Conservation (phyloP, 31 red algal genomes). For the Bonnemaisonia californica region DNA sequence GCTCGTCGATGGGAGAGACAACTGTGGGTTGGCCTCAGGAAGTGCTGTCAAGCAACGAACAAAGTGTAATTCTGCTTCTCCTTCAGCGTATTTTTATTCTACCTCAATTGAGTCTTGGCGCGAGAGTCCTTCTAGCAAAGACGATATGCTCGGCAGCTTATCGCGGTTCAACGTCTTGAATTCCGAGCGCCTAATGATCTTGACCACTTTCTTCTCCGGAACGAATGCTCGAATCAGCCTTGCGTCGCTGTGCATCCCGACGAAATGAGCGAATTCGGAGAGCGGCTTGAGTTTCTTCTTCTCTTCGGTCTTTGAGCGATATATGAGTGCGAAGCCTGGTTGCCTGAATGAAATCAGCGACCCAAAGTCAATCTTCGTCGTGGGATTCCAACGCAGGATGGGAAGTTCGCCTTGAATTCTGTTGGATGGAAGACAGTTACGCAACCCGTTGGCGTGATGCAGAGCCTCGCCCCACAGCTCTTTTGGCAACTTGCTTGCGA, state of each 20-base stretch:
- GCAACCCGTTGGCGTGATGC: conserved; percentile 18
- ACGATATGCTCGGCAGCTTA: not conserved
- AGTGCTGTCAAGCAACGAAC: too few species aligned
- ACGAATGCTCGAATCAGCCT: not conserved
- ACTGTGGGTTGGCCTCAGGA: too few species aligned
- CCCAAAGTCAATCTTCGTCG: not conserved
- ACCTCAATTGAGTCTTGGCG: too few species aligned
- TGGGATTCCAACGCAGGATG: not conserved
- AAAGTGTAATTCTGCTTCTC: too few species aligned
- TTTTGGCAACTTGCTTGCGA: not conserved
- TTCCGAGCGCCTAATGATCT: not conserved
- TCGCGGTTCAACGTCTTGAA: not conserved
- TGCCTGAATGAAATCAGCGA: not conserved
- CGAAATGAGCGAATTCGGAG: conserved; percentile 12
- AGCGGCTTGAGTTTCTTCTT: conserved; percentile 3
- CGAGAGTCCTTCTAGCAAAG: not conserved
- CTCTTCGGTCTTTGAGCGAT: not conserved
- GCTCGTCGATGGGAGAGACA: too few species aligned
- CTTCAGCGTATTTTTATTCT: too few species aligned
- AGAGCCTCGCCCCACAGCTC: conserved; percentile 11
- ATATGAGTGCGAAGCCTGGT: not conserved
- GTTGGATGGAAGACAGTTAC: conserved; percentile 10
- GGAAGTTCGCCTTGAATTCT: not conserved
- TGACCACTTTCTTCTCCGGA: not conserved
- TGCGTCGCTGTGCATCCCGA: conserved; percentile 23